These are phyloP conservation scores for Pythium oligandrum DNA, from an alignment of 352 stramenopile genomes.

Conservation along the genomic window DNA sequence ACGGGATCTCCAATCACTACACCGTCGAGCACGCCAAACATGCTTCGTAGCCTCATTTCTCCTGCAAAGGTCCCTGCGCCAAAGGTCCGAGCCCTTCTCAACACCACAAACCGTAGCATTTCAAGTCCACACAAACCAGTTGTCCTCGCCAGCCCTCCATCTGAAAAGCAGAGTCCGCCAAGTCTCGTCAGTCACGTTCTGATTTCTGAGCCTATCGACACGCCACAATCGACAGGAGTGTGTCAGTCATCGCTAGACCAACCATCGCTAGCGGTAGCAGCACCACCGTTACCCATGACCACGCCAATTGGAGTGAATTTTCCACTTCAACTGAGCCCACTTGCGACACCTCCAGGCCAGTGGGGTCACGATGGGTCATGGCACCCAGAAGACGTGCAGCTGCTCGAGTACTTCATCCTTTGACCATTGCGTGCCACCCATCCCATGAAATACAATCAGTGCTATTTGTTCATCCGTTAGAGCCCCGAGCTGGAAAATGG, in stretches of 20 bases:
- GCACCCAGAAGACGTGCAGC: constrained; percentile 48
- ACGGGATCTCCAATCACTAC: not conserved
- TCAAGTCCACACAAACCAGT: no score
- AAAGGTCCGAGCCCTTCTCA: no score
- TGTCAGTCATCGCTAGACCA: not conserved
- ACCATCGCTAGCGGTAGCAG: not conserved
- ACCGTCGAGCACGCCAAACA: not conserved
- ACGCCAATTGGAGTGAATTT: not conserved
- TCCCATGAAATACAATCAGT: not conserved
- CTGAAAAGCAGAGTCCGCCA: no score
- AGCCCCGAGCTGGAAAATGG: not conserved
- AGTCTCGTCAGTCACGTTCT: no score
- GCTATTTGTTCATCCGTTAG: not conserved
- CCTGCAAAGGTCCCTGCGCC: no score
- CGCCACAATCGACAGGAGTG: not conserved
- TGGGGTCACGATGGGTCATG: constrained; percentile 17
- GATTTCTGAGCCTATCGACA: no score
- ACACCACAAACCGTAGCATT: no score
- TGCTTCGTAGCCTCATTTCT: no score
- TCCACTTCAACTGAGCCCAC: not conserved
- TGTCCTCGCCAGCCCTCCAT: no score
- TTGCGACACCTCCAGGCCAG: constrained; percentile 1
- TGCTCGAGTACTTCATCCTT: constrained; percentile 76
- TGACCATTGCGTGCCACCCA: constrained; percentile 10
- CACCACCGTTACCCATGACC: no score